These are phyloP conservation scores for Cerioporus squamosus DNA, from an alignment of 1,284 basidiomycete species.

Conservation along the genomic window DNA sequence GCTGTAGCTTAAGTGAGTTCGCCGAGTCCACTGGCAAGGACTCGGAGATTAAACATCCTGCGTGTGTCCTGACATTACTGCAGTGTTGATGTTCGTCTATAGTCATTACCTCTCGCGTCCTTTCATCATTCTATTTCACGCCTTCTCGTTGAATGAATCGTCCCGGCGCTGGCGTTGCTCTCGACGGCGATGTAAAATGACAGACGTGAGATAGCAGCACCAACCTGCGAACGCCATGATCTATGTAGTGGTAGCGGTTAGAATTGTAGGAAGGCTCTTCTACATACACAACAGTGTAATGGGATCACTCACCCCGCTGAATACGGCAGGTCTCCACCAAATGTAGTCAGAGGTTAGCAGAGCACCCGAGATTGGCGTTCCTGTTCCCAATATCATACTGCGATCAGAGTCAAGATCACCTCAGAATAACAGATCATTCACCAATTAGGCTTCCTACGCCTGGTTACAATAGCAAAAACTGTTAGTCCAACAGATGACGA, in stretches of 20 bases:
- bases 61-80: background rate
- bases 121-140: background rate
- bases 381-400: background rate
- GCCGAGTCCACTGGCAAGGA: no score
- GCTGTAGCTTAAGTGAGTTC: no score
- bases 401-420: background rate
- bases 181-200: constrained; percentile 9
- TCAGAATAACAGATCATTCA: no score
- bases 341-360: constrained; percentile 17
- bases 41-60: no score
- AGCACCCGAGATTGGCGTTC: constrained; percentile 22
- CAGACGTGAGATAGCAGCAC: constrained; percentile 1
- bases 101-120: background rate
- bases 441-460: constrained; percentile 23
- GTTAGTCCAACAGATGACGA: background rate
- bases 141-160: background rate
- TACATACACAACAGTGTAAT: background rate
- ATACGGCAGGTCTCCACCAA: constrained; percentile 25
- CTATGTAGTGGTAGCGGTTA: background rate
- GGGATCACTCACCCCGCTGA: constrained; percentile 20
- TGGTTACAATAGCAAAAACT: background rate
- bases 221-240: constrained; percentile 11
- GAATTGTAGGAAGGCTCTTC: background rate
- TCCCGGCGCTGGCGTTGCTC: background rate
- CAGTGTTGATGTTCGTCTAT: background rate